Conservation (phyloP, 257 asterid species). For the Ocimum tenuiflorum region DNA sequence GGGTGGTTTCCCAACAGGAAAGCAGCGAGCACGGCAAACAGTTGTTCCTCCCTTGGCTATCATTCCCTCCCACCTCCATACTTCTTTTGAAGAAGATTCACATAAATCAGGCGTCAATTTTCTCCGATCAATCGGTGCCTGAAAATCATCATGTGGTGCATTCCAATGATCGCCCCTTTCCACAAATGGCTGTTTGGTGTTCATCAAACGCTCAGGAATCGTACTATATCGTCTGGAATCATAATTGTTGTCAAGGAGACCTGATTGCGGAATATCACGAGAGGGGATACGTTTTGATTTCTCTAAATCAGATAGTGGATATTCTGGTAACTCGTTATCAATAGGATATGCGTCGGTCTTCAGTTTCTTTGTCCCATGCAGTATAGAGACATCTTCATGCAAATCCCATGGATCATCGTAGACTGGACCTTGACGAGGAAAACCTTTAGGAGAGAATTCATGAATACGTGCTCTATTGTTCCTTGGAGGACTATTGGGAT, state of each 20-base stretch:
- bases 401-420: conserved; percentile 81
- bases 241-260: conserved; percentile 35
- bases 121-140: conserved; percentile 37
- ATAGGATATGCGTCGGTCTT: conserved; percentile 35
- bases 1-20: conserved; percentile 85
- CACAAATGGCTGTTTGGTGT: conserved; percentile 32
- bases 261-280: conserved; percentile 35
- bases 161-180: conserved; percentile 46
- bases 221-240: conserved; percentile 49
- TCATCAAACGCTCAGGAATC: conserved; percentile 33
- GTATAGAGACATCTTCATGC: conserved; percentile 68
- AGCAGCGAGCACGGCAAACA: conserved; percentile 90
- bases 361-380: conserved; percentile 60
- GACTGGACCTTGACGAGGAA: conserved; percentile 38
- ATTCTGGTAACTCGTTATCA: conserved; percentile 69
- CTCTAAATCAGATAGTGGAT: conserved; percentile 64
- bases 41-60: conserved; percentile 83
- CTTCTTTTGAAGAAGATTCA: conserved; percentile 47
- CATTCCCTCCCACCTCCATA: conserved; percentile 97
- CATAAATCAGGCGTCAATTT: conserved; percentile 42
- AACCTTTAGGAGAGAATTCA: conserved; percentile 49
- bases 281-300: conserved; percentile 36
- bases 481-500: conserved; percentile 44
- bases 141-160: conserved; percentile 43
- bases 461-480: conserved; percentile 35